Evolutionary conservation across 805 yeast genomes (phyloP).

Genomic region (Zygoascus flipseniorum): DNA sequence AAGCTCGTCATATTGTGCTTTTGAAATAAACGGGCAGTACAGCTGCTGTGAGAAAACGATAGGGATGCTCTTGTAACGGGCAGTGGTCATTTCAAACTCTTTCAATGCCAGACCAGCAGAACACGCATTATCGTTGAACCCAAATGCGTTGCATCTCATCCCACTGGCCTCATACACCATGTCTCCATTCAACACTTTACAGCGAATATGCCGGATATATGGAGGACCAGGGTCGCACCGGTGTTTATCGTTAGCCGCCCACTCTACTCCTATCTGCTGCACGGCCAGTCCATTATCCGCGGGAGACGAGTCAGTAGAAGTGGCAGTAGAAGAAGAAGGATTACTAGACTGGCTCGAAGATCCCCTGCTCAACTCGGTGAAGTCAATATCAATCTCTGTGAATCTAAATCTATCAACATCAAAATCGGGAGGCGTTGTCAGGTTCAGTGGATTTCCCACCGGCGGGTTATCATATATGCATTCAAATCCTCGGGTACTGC

Average conservation of each 20-base stretch:
- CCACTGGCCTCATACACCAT: neutral
- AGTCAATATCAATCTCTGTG: neutral
- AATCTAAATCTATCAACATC: neutral
- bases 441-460: neutral
- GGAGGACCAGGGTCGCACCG: neutral
- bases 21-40: neutral
- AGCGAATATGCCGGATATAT: neutral
- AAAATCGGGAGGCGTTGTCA: neutral
- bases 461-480: neutral
- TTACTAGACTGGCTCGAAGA: no score
- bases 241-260: no score
- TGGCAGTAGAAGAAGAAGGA: no score
- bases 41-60: neutral
- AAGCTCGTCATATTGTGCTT: neutral
- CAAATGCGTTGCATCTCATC: neutral
- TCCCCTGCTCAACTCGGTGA: neutral
- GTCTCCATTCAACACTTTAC: neutral
- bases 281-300: no score
- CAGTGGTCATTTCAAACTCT: neutral
- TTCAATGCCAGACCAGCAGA: neutral
- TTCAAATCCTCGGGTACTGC: constrained; percentile 11
- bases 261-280: no score
- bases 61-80: neutral
- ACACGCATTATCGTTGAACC: neutral
- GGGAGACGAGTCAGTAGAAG: no score